These are phyloP conservation scores for Fusarium succisae DNA, from an alignment of 2,329 filamentous ascomycete species.

Conservation along the genomic window DNA sequence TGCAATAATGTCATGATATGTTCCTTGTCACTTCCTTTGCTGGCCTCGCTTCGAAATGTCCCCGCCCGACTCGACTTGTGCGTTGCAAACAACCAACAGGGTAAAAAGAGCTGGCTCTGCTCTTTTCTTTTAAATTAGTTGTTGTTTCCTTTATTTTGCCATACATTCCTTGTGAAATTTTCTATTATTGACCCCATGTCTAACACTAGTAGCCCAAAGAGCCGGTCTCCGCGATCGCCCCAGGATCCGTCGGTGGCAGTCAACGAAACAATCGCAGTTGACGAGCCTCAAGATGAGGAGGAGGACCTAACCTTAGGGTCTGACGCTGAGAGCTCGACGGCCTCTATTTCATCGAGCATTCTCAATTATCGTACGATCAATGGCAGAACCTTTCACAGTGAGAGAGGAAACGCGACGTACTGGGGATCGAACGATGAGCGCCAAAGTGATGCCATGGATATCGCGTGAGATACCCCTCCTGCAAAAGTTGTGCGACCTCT, in stretches of 20 bases:
- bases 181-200: background rate
- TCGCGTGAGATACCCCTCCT: background rate
- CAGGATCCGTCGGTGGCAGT: background rate
- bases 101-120: fast-evolving
- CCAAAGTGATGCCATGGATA: background rate
- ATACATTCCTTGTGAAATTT: fast-evolving
- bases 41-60: background rate
- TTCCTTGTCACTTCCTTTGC: background rate
- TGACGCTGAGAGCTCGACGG: background rate
- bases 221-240: background rate
- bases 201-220: background rate
- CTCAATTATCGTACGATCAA: background rate
- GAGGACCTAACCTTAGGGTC: background rate
- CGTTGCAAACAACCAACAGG: fast-evolving
- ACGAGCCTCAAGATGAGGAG: background rate
- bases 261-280: background rate
- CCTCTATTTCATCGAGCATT: background rate
- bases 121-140: background rate
- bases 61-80: background rate
- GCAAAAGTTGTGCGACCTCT: fast-evolving
- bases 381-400: background rate
- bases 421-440: background rate
- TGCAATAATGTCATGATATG: background rate
- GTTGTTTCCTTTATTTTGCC: fast-evolving
- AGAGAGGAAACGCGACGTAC: background rate